Evolutionary conservation across 345 rosid species (phyloP).

Genomic region (Arabidopsis thaliana): TAIR10.1 NC_003074.8:8359501-8360000

Average conservation of each 20-base stretch:
- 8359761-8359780: background rate
- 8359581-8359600: slow-evolving; percentile 35
- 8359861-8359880: slow-evolving; percentile 44
- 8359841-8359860: slow-evolving; percentile 27
- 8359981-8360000: slow-evolving; percentile 51
- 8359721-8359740: slow-evolving; percentile 44
- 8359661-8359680: slow-evolving; percentile 38
- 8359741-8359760: slow-evolving; percentile 29
- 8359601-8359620: slow-evolving; percentile 45
- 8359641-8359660: slow-evolving; percentile 23
- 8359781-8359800: background rate
- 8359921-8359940: slow-evolving; percentile 42
- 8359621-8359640: background rate
- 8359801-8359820: background rate
- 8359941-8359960: slow-evolving; percentile 37
- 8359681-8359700: slow-evolving; percentile 40
- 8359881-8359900: slow-evolving; percentile 45
- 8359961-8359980: slow-evolving; percentile 45
- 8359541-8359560: slow-evolving; percentile 26
- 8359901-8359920: background rate
- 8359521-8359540: slow-evolving; percentile 25
- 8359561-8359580: slow-evolving; percentile 5
- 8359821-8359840: slow-evolving; percentile 14
- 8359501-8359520: slow-evolving; percentile 17
- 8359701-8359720: slow-evolving; percentile 38